A percentile compares a stretch with the other conserved stretches of the same genome.
These are phyloP conservation scores for Backusella parvicylindrica DNA, from an alignment of 192 early-diverging fungal species.

Conservation along the genomic window DNA sequence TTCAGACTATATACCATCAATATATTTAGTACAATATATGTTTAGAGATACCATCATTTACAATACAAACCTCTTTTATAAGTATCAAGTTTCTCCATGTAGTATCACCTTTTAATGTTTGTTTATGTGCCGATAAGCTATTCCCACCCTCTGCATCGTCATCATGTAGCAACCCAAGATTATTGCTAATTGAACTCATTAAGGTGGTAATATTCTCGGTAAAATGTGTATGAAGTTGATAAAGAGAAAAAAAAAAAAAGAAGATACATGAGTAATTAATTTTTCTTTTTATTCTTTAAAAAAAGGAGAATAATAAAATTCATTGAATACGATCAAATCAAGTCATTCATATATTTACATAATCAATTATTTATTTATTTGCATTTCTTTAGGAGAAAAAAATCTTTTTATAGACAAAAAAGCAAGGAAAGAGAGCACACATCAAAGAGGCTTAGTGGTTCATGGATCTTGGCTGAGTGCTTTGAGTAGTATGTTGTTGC, in stretches of 20 bases:
- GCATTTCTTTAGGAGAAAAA: neutral
- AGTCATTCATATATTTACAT: neutral
- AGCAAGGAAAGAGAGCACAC: neutral
- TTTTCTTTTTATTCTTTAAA: neutral
- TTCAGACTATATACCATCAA: conserved; percentile 4
- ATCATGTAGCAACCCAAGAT: neutral
- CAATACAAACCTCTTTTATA: neutral
- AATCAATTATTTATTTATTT: conserved; percentile 1
- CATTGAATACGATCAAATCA: neutral
- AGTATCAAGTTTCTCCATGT: neutral
- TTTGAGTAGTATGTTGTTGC: neutral
- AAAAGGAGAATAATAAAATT: neutral
- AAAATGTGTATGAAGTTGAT: neutral
- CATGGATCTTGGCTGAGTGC: conserved; percentile 1
- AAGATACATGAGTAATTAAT: neutral
- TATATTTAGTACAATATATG: neutral
- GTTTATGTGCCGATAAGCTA: neutral
- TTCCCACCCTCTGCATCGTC: neutral
- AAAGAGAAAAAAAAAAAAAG: neutral
- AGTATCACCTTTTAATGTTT: neutral
- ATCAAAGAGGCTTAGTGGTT: conserved; percentile 3
- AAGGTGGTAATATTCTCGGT: neutral
- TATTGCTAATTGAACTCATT: neutral
- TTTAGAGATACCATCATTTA: too few species aligned
- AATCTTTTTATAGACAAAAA: neutral